phyloP scores from a whole-genome alignment of 306 rosid genomes.

The Quercus engelmannii region DNA sequence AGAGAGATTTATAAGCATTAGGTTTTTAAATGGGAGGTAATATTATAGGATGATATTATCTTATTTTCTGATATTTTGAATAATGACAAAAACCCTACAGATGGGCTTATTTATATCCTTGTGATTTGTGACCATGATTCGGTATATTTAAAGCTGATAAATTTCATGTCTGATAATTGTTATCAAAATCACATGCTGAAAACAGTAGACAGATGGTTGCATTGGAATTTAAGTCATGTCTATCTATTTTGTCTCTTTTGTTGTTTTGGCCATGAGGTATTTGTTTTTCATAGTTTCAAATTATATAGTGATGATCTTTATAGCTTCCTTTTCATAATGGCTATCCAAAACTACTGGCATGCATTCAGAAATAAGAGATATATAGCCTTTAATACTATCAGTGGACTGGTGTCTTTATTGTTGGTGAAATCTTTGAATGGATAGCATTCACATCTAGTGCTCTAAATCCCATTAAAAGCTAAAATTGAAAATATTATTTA shows the following conservation, averaged over 20 bases:
- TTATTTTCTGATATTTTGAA: not conserved
- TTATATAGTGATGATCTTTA: not conserved
- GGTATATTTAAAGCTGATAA: not conserved
- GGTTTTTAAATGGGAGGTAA: not conserved
- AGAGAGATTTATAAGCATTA: not conserved
- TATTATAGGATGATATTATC: not conserved
- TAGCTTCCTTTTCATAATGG: not conserved
- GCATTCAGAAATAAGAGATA: not conserved
- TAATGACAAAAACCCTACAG: conserved; percentile 14
- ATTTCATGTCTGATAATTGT: not conserved
- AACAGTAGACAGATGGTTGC: not conserved
- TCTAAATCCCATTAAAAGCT: too few relatives aligned
- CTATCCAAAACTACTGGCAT: not conserved
- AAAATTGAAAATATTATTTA: too few relatives aligned
- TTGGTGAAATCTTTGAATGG: too few relatives aligned
- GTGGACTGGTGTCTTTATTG: too few relatives aligned
- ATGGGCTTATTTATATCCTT: not conserved
- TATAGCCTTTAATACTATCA: not conserved
- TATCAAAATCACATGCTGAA: not conserved
- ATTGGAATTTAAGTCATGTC: not conserved
- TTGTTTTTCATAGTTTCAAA: not conserved
- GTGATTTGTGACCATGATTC: not conserved
- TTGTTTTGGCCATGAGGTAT: not conserved
- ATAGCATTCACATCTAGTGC: too few relatives aligned
- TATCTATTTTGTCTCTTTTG: not conserved